A percentile compares a stretch with the other conserved stretches of the same genome.
Evolutionary conservation across 2,329 filamentous ascomycete genomes (phyloP).

Genomic region (Geosmithia putterillii): DNA sequence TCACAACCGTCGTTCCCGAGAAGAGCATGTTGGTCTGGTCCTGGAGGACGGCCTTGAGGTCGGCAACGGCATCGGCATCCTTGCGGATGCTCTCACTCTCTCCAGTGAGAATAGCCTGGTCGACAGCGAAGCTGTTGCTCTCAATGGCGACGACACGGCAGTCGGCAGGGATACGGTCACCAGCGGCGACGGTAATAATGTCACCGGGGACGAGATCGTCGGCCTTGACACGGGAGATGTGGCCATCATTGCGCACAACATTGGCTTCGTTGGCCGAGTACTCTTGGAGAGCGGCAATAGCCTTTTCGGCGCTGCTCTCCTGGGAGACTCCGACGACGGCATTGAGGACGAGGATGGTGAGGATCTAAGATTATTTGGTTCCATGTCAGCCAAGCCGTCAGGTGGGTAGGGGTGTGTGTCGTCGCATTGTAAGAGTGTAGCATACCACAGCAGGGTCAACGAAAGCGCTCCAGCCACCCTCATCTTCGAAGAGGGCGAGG

Average conservation of each 20-base stretch:
- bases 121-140: conserved; percentile 94
- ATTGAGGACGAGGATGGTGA: conserved; percentile 94
- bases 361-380: conserved; percentile 46
- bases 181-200: conserved; percentile 75
- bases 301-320: conserved; percentile 97
- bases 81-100: conserved; percentile 97
- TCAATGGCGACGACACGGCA: conserved; percentile 82
- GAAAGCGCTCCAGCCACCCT: conserved; percentile 91
- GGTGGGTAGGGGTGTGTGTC: neutral
- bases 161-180: conserved; percentile 88
- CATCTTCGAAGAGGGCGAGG: conserved; percentile 83
- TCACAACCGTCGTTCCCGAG: conserved; percentile 94
- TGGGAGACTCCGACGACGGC: conserved; percentile 95
- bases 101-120: conserved; percentile 93
- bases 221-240: conserved; percentile 75
- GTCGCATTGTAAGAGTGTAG: neutral
- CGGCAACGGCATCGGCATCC: conserved; percentile 55
- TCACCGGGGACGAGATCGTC: conserved; percentile 95
- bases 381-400: neutral
- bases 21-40: conserved; percentile 98
- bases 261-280: conserved; percentile 98
- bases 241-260: conserved; percentile 69
- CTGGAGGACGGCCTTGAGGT: conserved; percentile 83
- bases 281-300: conserved; percentile 94
- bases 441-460: conserved; percentile 89